Base-by-base conservation (phyloP, 345 rosid species). In the Garcia nutans region DNA sequence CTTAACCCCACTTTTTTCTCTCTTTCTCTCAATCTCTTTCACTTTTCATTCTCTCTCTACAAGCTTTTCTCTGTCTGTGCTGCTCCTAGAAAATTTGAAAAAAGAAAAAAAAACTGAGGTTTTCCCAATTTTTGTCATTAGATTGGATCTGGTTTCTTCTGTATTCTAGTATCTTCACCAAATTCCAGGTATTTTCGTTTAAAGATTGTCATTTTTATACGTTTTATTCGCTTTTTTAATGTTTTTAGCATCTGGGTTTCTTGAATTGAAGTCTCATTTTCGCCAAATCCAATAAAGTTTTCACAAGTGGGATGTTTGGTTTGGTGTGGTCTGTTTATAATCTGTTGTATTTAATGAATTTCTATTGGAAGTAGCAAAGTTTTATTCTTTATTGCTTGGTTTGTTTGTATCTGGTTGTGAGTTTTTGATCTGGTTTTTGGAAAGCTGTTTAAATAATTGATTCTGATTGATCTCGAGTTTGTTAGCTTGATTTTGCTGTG, bases 101-200 rank as follows among this genome's bases (percentile, higher is more conserved):
- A 10, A 13, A 41, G 22, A 54, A 8, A 26, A 54, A 71, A 49
- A 24, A 58, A 71, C 65, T 44, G 50, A 28, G 59, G 64, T 66
- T 83, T 67, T 58, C 37, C 17, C 24, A 52, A 61, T 80, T 75
- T 49, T 68, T 2, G 17, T 61, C 49, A 63, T 73, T 73, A 75
- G 85, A 86, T 87, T 87, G 89, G 92, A 89, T 91, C 97, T 88
- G 89, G 77, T 67, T 62, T 75, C 73, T 79, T 55, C 64, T 16
- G 44, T 74, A 45, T 45, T n/a, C 78, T 74, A 58, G 80, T 76
- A 7, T 68, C 78, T 22, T 70, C 79, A 22, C 70, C 86, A 76
- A 50, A 72, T 41, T 24, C 52, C 62, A 84, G 90, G 92, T 85
- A 69, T 57, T 65, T 55, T 69, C 37, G 59, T 19, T 50, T 70